Base-by-base conservation (phyloP, 2,329 filamentous ascomycete genomes). In the Ceratocystiopsis brevicomis region DNA sequence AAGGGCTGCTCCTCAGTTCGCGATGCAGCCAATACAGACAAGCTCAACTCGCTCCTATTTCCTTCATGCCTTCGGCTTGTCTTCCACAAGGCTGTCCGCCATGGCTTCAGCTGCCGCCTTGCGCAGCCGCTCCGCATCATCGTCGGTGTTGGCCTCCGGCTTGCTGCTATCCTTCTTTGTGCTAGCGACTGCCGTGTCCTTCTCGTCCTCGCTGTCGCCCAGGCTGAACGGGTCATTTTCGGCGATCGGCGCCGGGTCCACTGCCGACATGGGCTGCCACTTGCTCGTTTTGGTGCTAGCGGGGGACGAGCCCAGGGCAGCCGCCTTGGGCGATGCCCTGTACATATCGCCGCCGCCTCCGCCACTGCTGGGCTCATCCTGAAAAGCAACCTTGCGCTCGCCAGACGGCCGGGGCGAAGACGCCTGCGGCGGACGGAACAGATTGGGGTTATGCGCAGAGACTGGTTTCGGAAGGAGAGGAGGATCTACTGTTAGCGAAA, bases 201-300 rank as follows among this genome's bases (percentile, higher is more conserved):
- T 81, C 60, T 98, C 90, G 51, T 94, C 87, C 52, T 96, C 88
- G 54, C 85, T 93, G 53, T 96, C 88, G 6, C 90, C 90, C 14
- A 98, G 70, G 54, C 86, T 95, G 63, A 98, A 98, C 0, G 90
- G 90, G 56, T 98, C 90, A 53, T 94, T 88, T 52, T 96, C 86
- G 16, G 73, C 70, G 48, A 94, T 81, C 14, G 88, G 87, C 49
- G 74, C 79, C 1, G 87, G 85, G 50, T 92, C 83, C 14, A 95
- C 76, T 0, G 79, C 71, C 13, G 87, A 85, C 52, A 98, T 65
- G 11, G 90, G 88, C 60, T 98, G 88, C 90, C 90, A 98, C 65
- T 98, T 98, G 71, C 87, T 95, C 39, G 73, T 62, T 63, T 86
- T 90, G 50, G 64, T 61, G 40, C 33, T 30, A 11, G 21, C 32